Evolutionary conservation across 2,329 filamentous ascomycete species (phyloP).

Genomic region (Aspergillus awamori): DNA sequence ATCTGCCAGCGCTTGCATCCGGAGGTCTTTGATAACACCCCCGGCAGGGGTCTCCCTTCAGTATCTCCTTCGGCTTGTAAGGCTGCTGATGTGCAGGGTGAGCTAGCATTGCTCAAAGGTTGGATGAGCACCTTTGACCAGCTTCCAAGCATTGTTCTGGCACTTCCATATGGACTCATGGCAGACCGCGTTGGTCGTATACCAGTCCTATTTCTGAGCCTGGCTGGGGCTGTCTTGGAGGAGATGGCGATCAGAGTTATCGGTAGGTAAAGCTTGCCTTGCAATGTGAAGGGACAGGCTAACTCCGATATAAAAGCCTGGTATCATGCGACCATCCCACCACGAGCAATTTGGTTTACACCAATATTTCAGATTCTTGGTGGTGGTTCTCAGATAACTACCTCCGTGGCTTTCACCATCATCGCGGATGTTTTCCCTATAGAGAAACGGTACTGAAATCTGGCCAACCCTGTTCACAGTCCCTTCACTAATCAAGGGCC

Average conservation of each 20-base stretch:
- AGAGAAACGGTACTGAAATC: constrained; percentile 11
- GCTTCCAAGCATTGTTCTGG: constrained; percentile 16
- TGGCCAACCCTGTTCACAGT: neutral
- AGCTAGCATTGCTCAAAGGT: constrained; percentile 17
- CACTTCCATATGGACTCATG: constrained; percentile 20
- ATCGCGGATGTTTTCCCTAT: constrained; percentile 18
- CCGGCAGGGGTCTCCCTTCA: neutral
- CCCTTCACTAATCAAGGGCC: neutral
- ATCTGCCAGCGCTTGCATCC: constrained; percentile 19
- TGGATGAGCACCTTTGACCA: constrained; percentile 17
- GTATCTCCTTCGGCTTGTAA: constrained; percentile 11
- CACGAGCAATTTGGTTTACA: constrained; percentile 16
- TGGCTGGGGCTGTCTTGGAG: constrained; percentile 11
- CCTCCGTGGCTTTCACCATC: constrained; percentile 14
- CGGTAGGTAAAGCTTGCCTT: constrained; percentile 4
- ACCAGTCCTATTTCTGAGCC: constrained; percentile 11
- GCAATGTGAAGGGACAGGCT: neutral
- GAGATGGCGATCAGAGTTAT: constrained; percentile 14
- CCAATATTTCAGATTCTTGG: constrained; percentile 20
- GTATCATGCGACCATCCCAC: constrained; percentile 15
- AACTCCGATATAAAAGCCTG: constrained; percentile 5
- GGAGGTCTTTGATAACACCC: neutral
- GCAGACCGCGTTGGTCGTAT: constrained; percentile 18
- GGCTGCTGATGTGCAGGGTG: constrained; percentile 14
- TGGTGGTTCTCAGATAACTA: constrained; percentile 14